phyloP scores from a whole-genome alignment of 2,329 filamentous ascomycete species.

The Epichloe gansuensis region DNA sequence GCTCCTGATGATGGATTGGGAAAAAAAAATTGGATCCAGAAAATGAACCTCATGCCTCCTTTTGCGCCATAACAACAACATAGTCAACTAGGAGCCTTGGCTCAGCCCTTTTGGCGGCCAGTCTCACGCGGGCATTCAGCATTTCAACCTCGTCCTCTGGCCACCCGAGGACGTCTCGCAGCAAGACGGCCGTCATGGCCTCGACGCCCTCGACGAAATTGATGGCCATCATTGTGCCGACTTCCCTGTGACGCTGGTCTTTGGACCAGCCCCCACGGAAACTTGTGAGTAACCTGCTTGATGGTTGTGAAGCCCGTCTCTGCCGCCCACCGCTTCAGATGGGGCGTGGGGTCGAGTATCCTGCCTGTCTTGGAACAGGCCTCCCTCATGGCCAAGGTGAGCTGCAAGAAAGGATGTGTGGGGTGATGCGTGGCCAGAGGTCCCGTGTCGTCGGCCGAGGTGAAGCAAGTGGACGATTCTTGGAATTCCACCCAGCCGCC shows the following conservation, averaged over 20 bases:
- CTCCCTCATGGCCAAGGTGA: conserved; percentile 13
- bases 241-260: conserved; percentile 26
- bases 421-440: conserved; percentile 16
- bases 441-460: conserved; percentile 24
- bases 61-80: conserved; percentile 18
- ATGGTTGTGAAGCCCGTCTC: conserved; percentile 26
- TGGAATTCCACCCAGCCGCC: conserved; percentile 37
- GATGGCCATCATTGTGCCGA: conserved; percentile 26
- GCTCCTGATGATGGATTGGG: too few relatives aligned
- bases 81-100: conserved; percentile 21
- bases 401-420: conserved; percentile 22
- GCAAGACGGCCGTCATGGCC: conserved; percentile 25
- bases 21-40: neutral
- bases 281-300: conserved; percentile 19
- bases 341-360: conserved; percentile 18
- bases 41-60: conserved; percentile 7
- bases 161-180: conserved; percentile 26
- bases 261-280: conserved; percentile 26
- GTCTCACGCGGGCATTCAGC: conserved; percentile 14
- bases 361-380: conserved; percentile 18
- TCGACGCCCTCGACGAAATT: conserved; percentile 26
- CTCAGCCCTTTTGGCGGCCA: conserved; percentile 13
- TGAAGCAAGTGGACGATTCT: conserved; percentile 24
- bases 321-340: conserved; percentile 16
- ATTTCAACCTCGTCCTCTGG: conserved; percentile 32